These are phyloP conservation scores for Dacryopinax spathularia DNA, from an alignment of 768 basidiomycete genomes.

Conservation along the genomic window DNA sequence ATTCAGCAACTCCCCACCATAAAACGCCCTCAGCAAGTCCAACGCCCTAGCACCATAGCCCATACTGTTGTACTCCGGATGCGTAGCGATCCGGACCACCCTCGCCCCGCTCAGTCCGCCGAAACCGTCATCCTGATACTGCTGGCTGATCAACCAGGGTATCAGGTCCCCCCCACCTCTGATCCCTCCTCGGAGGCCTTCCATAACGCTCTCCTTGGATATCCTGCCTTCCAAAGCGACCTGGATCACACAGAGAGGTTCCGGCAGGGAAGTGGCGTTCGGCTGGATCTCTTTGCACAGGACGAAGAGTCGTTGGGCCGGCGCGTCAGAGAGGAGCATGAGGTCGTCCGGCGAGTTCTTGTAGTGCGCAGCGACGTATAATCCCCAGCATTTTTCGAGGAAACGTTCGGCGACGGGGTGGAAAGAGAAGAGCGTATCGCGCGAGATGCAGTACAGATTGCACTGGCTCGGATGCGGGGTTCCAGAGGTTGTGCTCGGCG, in stretches of 20 bases:
- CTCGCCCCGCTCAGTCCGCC: slow-evolving; percentile 81
- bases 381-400: slow-evolving; percentile 93
- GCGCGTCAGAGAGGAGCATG: slow-evolving; percentile 93
- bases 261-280: slow-evolving; percentile 79
- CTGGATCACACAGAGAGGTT: slow-evolving; percentile 89
- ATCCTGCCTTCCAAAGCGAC: slow-evolving; percentile 93
- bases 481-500: slow-evolving; percentile 57
- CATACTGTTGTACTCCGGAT: slow-evolving; percentile 94
- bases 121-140: slow-evolving; percentile 88
- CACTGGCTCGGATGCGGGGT: slow-evolving; percentile 89
- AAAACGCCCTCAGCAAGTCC: slow-evolving; percentile 75
- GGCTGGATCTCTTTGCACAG: slow-evolving; percentile 84
- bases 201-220: slow-evolving; percentile 69
- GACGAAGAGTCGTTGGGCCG: slow-evolving; percentile 92
- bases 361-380: slow-evolving; percentile 96
- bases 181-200: slow-evolving; percentile 67
- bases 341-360: slow-evolving; percentile 99
- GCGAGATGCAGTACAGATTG: slow-evolving; percentile 87
- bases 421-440: slow-evolving; percentile 93
- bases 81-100: slow-evolving; percentile 83
- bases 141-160: slow-evolving; percentile 62
- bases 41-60: slow-evolving; percentile 88
- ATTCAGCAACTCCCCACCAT: slow-evolving; percentile 82
- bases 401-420: slow-evolving; percentile 96
- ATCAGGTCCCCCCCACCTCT: slow-evolving; percentile 92